A percentile compares a stretch with the other conserved stretches of the same genome.
Conservation (phyloP, 176 grass and related monocot species). For the Zizania latifolia region DNA sequence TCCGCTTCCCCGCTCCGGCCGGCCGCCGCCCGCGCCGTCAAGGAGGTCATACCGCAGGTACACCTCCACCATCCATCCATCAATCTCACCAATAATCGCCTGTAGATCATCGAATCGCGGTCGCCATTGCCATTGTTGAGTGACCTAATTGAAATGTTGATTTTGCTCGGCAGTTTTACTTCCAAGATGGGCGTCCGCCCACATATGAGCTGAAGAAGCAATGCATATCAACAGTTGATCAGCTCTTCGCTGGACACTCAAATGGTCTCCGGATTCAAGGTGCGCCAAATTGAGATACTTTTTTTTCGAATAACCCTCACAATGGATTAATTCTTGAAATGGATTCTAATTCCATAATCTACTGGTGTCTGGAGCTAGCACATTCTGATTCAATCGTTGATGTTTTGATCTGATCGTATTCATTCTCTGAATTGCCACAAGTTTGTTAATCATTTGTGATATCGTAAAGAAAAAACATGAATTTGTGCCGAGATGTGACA, state of each 20-base stretch:
- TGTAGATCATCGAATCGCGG: too few relatives aligned
- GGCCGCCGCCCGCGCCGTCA: slow-evolving; percentile 37
- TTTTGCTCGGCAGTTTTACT: slow-evolving; percentile 65
- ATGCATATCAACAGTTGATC: slow-evolving; percentile 51
- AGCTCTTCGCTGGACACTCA: slow-evolving; percentile 56
- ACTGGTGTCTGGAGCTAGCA: neutral
- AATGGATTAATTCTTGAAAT: neutral
- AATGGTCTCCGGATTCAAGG: slow-evolving; percentile 76
- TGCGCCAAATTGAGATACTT: neutral
- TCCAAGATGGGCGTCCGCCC: slow-evolving; percentile 61
- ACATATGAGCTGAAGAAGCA: slow-evolving; percentile 53
- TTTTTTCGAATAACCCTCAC: neutral
- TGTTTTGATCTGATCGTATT: neutral
- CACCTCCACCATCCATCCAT: neutral
- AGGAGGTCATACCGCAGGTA: slow-evolving; percentile 93
- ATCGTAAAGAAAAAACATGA: neutral
- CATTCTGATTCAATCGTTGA: neutral
- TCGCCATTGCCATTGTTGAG: neutral
- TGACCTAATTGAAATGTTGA: neutral
- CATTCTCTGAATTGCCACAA: neutral
- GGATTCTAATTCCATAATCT: neutral
- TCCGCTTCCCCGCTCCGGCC: slow-evolving; percentile 60
- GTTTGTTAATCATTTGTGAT: slow-evolving; percentile 14
- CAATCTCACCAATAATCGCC: neutral
- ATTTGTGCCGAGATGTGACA: neutral